These are phyloP conservation scores for Laburnicola sp. DNA, from an alignment of 2,329 filamentous ascomycete species.

Conservation along the genomic window DNA sequence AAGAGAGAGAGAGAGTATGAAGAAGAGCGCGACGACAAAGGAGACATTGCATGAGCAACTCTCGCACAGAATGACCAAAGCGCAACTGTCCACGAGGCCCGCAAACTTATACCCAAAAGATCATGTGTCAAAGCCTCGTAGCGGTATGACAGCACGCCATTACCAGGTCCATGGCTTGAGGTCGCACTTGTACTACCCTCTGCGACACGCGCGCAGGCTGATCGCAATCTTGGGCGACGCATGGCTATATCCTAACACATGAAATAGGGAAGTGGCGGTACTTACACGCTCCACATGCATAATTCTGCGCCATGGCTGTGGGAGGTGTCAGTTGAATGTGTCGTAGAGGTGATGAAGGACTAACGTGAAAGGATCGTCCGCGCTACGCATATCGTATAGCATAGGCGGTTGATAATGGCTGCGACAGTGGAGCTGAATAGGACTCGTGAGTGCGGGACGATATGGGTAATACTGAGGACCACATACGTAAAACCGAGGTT, in stretches of 20 bases:
- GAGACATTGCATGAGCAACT: not conserved
- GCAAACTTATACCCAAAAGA: not conserved
- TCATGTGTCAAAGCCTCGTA: conserved; percentile 2
- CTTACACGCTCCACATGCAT: conserved; percentile 17
- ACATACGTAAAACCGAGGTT: conserved; percentile 36
- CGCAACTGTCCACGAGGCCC: not conserved
- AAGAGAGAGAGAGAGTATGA: not conserved
- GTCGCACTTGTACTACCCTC: conserved; percentile 14
- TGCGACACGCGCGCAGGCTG: conserved; percentile 10
- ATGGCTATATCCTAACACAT: conserved; percentile 10
- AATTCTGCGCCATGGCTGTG: conserved; percentile 8
- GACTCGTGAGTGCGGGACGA: conserved; percentile 18
- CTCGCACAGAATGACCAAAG: not conserved
- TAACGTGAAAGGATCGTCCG: conserved; percentile 9
- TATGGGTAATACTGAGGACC: not conserved
- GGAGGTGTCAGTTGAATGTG: not conserved
- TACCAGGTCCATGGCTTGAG: not conserved
- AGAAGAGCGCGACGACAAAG: not conserved
- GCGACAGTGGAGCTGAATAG: conserved; percentile 43
- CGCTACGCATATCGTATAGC: conserved; percentile 14
- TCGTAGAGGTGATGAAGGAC: not conserved
- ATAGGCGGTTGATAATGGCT: conserved; percentile 42
- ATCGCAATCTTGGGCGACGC: conserved; percentile 7
- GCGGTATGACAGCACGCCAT: conserved; percentile 7
- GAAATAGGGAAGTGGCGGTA: conserved; percentile 6